Conservation (phyloP, 495 filamentous ascomycete genomes). For the Daldinia decipiens region DNA sequence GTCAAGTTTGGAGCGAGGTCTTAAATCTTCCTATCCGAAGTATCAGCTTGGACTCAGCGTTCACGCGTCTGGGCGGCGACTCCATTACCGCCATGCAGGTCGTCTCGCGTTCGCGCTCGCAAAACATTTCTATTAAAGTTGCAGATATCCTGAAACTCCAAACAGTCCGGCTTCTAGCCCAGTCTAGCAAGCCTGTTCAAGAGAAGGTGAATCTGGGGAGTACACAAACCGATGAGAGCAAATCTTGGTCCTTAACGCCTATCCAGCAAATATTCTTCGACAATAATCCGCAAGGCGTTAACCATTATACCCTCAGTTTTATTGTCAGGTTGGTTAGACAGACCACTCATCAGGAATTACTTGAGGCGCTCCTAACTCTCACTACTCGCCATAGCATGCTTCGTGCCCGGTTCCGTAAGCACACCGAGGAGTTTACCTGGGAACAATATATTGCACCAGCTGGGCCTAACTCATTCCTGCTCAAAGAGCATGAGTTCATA, state of each 20-base stretch:
- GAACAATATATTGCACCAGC: background rate
- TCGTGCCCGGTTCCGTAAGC: background rate
- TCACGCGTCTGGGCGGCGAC: background rate
- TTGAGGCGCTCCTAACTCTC: background rate
- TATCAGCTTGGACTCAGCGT: background rate
- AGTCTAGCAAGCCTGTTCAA: slow-evolving; percentile 1
- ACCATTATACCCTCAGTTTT: background rate
- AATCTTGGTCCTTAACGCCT: background rate
- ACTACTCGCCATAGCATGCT: slow-evolving; percentile 1
- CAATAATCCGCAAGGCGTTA: background rate
- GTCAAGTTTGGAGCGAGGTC: background rate
- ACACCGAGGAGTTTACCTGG: background rate
- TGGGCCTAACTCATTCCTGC: background rate
- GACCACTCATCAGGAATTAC: background rate
- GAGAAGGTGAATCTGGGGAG: background rate
- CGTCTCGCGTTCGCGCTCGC: background rate
- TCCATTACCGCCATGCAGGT: background rate
- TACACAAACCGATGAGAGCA: background rate
- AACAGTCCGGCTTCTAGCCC: background rate
- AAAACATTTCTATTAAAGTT: background rate
- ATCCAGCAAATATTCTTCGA: background rate
- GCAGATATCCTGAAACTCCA: slow-evolving; percentile 1
- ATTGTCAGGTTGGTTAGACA: background rate
- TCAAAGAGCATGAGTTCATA: background rate
- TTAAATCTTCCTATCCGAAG: background rate